A percentile compares a stretch with the other conserved stretches of the same genome.
phyloP scores from a whole-genome alignment of 2,329 filamentous ascomycete genomes.

The Malbranchea zuffiana region DNA sequence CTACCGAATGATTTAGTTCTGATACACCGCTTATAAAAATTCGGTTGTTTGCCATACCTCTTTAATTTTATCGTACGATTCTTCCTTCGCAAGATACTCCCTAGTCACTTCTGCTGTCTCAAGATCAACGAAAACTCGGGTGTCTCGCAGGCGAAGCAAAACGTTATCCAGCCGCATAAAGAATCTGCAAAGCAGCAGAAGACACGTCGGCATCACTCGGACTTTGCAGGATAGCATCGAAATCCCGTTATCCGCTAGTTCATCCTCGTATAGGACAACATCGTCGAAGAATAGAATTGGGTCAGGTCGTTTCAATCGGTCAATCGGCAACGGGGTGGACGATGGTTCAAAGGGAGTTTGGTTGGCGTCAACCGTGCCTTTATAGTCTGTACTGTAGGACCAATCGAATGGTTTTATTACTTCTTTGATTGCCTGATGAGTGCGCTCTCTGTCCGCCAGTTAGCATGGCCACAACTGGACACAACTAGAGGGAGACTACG shows the following conservation, averaged over 20 bases:
- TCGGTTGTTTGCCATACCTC: slow-evolving; percentile 41
- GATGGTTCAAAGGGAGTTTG: slow-evolving; percentile 34
- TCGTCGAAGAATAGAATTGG: slow-evolving; percentile 96
- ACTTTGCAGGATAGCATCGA: slow-evolving; percentile 83
- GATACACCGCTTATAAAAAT: not conserved
- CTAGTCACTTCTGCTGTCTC: slow-evolving; percentile 64
- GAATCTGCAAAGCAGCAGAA: slow-evolving; percentile 73
- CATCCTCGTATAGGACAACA: slow-evolving; percentile 91
- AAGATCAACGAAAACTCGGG: slow-evolving; percentile 86
- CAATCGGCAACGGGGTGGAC: slow-evolving; percentile 61
- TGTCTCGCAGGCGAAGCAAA: slow-evolving; percentile 76
- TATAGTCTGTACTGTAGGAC: slow-evolving; percentile 88
- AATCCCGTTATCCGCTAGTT: slow-evolving; percentile 95
- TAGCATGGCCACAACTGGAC: not conserved
- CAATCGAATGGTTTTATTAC: slow-evolving; percentile 95
- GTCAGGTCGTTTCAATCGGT: slow-evolving; percentile 76
- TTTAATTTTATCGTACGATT: slow-evolving; percentile 64
- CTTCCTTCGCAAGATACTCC: slow-evolving; percentile 85
- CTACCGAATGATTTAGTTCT: slow-evolving; percentile 20
- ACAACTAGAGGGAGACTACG: slow-evolving; percentile 33
- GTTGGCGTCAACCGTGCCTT: slow-evolving; percentile 46
- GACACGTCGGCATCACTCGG: slow-evolving; percentile 77
- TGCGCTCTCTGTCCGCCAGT: slow-evolving; percentile 51
- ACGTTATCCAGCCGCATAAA: slow-evolving; percentile 93
- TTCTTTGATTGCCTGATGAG: slow-evolving; percentile 77